Base-by-base conservation (phyloP, 202 grass and related monocot genomes). In the Schoenoplectus triqueter region DNA sequence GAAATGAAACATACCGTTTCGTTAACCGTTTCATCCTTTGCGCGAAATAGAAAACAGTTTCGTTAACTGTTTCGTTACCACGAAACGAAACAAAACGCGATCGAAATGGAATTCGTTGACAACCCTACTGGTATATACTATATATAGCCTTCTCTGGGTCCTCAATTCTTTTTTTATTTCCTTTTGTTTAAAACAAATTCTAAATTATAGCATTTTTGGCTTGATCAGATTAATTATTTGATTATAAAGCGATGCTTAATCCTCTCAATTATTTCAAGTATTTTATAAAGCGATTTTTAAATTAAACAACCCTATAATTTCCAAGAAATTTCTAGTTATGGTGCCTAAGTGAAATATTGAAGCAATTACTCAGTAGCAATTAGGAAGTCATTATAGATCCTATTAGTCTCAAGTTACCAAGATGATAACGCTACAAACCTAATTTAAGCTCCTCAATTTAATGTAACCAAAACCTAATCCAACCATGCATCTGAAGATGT, bases 361-460 rank as follows among this genome's bases (percentile, higher is more conserved):
- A 54, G 3, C 45, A 86, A 71, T 59, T 54, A 67, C 44, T 68
- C 15, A 45, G 75, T 61, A 10, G 66, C 18, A 83, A 59, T 17
- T 71, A 10, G 39, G 66, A 70, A 59, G 42, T 71, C 22, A 56
- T 59, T 45, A 79, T 68, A 40, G 31, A 71, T 83, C 49, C 65
- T 69, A 69, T 31, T 74, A 79, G 8, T 61, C 56, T 71, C 14
- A 1, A 83, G 65, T 83, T 83, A 83, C 47, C 81, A 59, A 57
- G 65, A 55, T 17, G 66, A 83, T 71, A 83, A 83, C 80, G 87
- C 56, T 85, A 78, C 76, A 85, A 39, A 82, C 80, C 80, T 81
- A 45, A 86, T 80, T 83, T 71, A 40, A 79, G 45, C 69, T 69
- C 78, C 72, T 75, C 69, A 82, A 82, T 60, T 90, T 82, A 89